Evolutionary conservation across 2,329 filamentous ascomycete genomes (phyloP), one percentile per base, ranked within the genome.

Genomic region (Pseudogymnoascus verrucosus): DNA sequence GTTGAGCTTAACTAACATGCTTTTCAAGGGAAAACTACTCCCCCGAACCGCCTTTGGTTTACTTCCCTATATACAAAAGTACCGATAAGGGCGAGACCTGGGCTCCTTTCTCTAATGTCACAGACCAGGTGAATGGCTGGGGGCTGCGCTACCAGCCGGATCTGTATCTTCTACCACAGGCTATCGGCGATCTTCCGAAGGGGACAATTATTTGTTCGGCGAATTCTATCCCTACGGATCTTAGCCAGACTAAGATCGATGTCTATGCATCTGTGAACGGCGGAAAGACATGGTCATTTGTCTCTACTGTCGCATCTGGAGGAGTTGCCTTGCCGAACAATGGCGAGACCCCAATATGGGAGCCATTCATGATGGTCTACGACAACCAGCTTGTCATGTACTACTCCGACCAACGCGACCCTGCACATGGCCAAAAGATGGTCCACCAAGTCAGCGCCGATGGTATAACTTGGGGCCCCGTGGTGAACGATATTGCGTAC

Each of bases 371-470:
- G 44, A 70, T 83, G 73, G 75, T 81, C 44, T 79, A 85, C 71
- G 74, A 86, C 64, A 77, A 82, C 64, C 77, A 82, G 62, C 74
- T 89, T 19, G 80, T 89, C 42, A 78, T 80, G 69, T 89, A 88
- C 78, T 90, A 89, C 76, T 85, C 86, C 2, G 87, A 90, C 72
- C 87, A 89, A 71, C 82, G 87, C 39, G 85, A 84, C 64, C 79
- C 84, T 67, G 77, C 77, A 2, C 78, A 89, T 70, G 86, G 85
- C n/a, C 87, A 90, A 74, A 88, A 89, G 72, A 78, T 90, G 47
- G 80, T 83, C 2, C 86, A 64, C 42, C 39, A 89, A 71, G 79
- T 78, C 1, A 80, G 83, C 1, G 78, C 74, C 1, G 83, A 90
- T 70, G 76, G 88, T 31, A 73, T 75, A 64, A 82, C 72, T 19